Conservation (phyloP, 441 rosid species). For the Erodium trifolium region DNA sequence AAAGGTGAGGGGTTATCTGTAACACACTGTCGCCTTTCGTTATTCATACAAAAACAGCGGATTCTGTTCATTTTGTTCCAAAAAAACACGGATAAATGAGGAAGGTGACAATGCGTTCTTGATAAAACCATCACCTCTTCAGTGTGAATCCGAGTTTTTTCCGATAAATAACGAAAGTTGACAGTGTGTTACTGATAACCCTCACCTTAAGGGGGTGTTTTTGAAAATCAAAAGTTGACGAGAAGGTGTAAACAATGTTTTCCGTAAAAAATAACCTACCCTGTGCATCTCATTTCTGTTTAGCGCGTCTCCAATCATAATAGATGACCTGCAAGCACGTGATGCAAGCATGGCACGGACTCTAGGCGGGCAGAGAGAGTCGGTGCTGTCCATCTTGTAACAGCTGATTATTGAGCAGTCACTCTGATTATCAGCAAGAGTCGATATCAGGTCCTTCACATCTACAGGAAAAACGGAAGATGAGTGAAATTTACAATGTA, state of each 20-base stretch:
- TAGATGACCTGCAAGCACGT: slow-evolving; percentile 83
- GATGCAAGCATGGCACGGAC: slow-evolving; percentile 91
- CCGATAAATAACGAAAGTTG: no score
- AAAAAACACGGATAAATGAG: no score
- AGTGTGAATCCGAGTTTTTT: no score
- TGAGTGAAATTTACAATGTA: neutral
- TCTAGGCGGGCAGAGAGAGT: slow-evolving; percentile 82
- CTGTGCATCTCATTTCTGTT: slow-evolving; percentile 78
- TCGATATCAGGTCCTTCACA: slow-evolving; percentile 81
- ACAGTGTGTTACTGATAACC: no score
- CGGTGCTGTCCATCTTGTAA: slow-evolving; percentile 61
- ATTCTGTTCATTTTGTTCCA: no score
- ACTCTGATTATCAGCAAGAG: slow-evolving; percentile 69
- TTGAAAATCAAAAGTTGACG: neutral
- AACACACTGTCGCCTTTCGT: no score
- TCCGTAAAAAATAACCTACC: slow-evolving; percentile 33
- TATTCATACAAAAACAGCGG: no score
- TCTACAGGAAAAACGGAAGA: slow-evolving; percentile 36
- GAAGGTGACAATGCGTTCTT: no score
- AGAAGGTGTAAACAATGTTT: neutral
- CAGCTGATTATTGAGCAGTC: slow-evolving; percentile 72
- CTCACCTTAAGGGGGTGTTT: no score
- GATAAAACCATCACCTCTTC: no score
- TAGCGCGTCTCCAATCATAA: slow-evolving; percentile 85
- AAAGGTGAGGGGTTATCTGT: no score